phyloP scores from a whole-genome alignment of 2,329 filamentous ascomycete genomes.

The Fusarium phyllophilum region DNA sequence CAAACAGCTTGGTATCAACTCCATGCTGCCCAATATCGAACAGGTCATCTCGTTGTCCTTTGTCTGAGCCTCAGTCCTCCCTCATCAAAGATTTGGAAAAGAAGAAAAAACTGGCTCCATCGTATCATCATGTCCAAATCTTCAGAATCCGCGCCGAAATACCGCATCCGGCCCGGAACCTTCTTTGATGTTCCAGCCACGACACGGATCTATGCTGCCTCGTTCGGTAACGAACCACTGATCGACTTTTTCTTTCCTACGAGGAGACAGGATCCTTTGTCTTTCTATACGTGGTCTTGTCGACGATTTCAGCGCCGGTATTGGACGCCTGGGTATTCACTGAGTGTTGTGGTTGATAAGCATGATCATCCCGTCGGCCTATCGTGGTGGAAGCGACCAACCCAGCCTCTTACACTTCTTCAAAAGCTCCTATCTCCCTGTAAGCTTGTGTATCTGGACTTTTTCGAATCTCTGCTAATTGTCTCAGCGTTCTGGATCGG shows the following conservation, averaged over 20 bases:
- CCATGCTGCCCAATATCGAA: not conserved
- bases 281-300: not conserved
- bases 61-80: fast-evolving
- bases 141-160: not conserved
- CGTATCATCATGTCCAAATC: not conserved
- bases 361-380: conserved; percentile 1
- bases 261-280: not conserved
- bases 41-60: fast-evolving
- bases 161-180: not conserved
- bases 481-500: not conserved
- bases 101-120: not conserved
- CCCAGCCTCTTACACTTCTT: not conserved
- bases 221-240: not conserved
- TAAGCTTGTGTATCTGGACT: fast-evolving
- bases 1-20: not conserved
- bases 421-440: not conserved
- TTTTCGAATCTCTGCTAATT: fast-evolving
- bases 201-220: not conserved
- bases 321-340: conserved; percentile 4
- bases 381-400: conserved; percentile 6
- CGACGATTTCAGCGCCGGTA: conserved; percentile 7
- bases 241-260: conserved; percentile 7
- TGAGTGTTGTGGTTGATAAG: not conserved
- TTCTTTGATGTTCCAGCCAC: conserved; percentile 5
- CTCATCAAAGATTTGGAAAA: too few relatives aligned